Evolutionary conservation across 495 filamentous ascomycete genomes (phyloP).

Genomic region (Xanthoparmelia taractica): DNA sequence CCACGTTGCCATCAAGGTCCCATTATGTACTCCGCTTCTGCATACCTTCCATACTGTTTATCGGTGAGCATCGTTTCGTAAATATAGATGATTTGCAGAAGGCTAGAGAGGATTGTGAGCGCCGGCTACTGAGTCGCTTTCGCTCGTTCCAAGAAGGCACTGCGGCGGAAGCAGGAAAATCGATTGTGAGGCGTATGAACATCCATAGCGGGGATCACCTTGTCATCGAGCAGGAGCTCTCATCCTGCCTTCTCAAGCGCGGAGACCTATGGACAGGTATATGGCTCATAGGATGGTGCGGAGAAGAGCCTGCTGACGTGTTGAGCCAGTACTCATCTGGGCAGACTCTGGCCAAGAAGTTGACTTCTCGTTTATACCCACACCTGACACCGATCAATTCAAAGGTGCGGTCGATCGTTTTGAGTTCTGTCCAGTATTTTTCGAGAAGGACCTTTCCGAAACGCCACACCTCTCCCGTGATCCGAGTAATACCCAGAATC

Average conservation of each 20-base stretch:
- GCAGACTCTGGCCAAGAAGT: not conserved
- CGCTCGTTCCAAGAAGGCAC: not conserved
- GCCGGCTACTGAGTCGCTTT: not conserved
- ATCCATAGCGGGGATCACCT: not conserved
- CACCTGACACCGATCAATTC: not conserved
- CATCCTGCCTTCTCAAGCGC: not conserved
- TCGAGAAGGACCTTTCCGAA: not conserved
- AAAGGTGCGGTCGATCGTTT: not conserved
- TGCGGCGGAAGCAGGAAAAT: not conserved
- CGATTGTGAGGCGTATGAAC: not conserved
- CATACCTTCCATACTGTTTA: not conserved
- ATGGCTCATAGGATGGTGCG: not conserved
- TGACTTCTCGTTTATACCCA: not conserved
- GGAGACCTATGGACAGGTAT: not conserved
- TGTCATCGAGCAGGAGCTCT: not conserved
- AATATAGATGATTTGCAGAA: not conserved
- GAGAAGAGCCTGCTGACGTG: not conserved
- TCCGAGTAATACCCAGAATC: not conserved
- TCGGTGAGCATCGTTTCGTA: not conserved
- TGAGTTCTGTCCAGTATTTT: not conserved
- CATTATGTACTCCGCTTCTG: not conserved
- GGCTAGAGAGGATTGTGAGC: not conserved
- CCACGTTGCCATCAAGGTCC: not conserved
- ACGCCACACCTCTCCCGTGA: not conserved
- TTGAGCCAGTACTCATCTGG: not conserved